A percentile compares a stretch with the other conserved stretches of the same genome.
phyloP scores from a whole-genome alignment of 2,329 filamentous ascomycete species.

The Fusarium citri region DNA sequence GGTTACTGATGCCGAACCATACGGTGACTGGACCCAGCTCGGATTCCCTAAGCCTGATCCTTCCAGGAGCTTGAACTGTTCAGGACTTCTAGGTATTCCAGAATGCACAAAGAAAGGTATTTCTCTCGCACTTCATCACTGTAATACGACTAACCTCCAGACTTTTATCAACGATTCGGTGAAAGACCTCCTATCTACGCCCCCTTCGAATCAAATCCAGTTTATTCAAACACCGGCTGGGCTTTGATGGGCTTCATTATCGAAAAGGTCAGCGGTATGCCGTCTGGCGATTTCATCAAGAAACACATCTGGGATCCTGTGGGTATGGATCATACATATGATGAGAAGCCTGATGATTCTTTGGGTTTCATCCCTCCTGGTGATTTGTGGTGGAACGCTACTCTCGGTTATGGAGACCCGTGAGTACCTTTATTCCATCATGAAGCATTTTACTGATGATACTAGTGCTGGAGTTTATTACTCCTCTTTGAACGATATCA shows the following conservation, averaged over 20 bases:
- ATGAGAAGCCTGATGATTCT: not conserved
- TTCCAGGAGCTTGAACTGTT: slow-evolving; percentile 18
- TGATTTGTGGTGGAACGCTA: slow-evolving; percentile 28
- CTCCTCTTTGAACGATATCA: slow-evolving; percentile 9
- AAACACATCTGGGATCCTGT: slow-evolving; percentile 10
- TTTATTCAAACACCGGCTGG: slow-evolving; percentile 15
- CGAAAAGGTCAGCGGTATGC: slow-evolving; percentile 17
- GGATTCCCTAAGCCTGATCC: not conserved
- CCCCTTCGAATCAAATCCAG: not conserved
- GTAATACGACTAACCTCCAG: not conserved
- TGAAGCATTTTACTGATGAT: rapidly evolving
- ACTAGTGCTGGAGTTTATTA: slow-evolving; percentile 17
- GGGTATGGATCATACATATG: slow-evolving; percentile 7
- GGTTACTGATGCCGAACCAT: slow-evolving; percentile 11
- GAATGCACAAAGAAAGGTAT: slow-evolving; percentile 3
- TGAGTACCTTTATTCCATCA: not conserved
- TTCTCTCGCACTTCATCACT: rapidly evolving
- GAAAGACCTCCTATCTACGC: slow-evolving; percentile 19
- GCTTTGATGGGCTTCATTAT: slow-evolving; percentile 12
- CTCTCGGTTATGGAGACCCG: slow-evolving; percentile 17
- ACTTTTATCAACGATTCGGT: slow-evolving; percentile 13
- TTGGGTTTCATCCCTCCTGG: slow-evolving; percentile 6
- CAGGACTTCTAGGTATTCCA: slow-evolving; percentile 7
- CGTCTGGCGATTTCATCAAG: slow-evolving; percentile 19
- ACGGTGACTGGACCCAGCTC: slow-evolving; percentile 24